Evolutionary conservation across 345 rosid species (phyloP).

Genomic region (Camelina laxa): DNA sequence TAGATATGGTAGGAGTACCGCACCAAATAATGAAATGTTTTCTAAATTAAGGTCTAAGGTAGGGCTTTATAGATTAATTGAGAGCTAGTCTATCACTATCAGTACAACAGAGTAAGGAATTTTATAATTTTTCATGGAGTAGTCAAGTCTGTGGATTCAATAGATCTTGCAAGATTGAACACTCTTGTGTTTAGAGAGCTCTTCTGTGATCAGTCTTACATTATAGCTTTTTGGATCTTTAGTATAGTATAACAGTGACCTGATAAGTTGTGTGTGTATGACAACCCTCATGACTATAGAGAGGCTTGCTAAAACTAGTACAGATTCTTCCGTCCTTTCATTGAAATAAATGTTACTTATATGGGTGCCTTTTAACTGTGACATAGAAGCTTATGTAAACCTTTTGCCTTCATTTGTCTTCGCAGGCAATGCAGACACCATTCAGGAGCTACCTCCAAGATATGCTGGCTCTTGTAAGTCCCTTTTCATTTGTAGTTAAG

Average conservation of each 20-base stretch:
- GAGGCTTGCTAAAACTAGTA: neutral
- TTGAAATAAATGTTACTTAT: conserved; percentile 6
- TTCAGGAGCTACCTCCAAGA: conserved; percentile 85
- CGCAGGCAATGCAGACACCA: conserved; percentile 82
- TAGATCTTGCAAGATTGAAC: conserved; percentile 1
- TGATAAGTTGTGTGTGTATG: neutral
- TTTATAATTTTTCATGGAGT: too few species aligned
- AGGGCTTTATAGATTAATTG: too few species aligned
- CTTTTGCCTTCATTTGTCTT: neutral
- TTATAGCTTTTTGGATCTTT: neutral
- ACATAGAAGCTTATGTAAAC: neutral
- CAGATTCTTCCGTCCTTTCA: neutral
- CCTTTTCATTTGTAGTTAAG: neutral
- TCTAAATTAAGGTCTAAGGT: too few species aligned
- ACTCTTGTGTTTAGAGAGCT: neutral
- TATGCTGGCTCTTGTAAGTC: conserved; percentile 85
- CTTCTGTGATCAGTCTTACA: neutral
- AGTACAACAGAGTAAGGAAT: too few species aligned
- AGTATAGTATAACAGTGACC: neutral
- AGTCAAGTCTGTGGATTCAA: neutral
- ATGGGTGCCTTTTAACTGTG: neutral
- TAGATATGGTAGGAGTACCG: too few species aligned
- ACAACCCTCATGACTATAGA: neutral
- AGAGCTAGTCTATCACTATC: too few species aligned
- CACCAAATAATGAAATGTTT: too few species aligned